Evolutionary conservation across 192 early-diverging fungal species (phyloP).

Genomic region (Podochytrium sp.): DNA sequence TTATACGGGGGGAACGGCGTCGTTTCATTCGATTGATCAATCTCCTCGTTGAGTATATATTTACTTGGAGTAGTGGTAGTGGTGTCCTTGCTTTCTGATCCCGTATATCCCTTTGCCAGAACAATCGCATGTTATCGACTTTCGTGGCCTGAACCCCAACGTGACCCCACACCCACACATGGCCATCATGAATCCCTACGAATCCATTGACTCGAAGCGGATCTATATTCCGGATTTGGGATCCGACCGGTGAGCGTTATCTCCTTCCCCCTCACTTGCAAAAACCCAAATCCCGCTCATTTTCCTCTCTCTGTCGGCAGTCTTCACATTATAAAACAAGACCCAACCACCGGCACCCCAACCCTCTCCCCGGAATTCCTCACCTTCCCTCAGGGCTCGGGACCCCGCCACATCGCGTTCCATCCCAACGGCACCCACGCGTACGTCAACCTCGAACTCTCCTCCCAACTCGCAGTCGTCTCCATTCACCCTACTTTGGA

Average conservation of each 20-base stretch:
- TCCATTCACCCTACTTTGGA: background rate
- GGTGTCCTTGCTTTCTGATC: background rate
- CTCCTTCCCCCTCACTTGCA: background rate
- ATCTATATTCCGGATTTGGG: slow-evolving; percentile 11
- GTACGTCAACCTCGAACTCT: slow-evolving; percentile 13
- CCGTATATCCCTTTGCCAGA: background rate
- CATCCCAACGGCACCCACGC: slow-evolving; percentile 13
- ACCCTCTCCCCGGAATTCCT: background rate
- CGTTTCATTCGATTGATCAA: background rate
- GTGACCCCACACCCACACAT: slow-evolving; percentile 2
- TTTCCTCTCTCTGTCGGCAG: background rate
- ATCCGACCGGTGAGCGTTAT: background rate
- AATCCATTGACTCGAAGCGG: background rate
- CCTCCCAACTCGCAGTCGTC: slow-evolving; percentile 4
- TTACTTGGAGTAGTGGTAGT: background rate
- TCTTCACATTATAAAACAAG: background rate
- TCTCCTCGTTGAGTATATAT: background rate
- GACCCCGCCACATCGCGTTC: slow-evolving; percentile 16
- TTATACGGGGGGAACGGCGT: slow-evolving; percentile 7
- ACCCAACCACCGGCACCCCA: background rate
- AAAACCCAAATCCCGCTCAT: background rate
- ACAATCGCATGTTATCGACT: background rate
- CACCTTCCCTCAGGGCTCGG: background rate
- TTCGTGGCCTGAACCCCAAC: background rate
- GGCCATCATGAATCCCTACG: slow-evolving; percentile 7